phyloP scores from a whole-genome alignment of 495 filamentous ascomycete genomes.

The Penicillium herquei region DNA sequence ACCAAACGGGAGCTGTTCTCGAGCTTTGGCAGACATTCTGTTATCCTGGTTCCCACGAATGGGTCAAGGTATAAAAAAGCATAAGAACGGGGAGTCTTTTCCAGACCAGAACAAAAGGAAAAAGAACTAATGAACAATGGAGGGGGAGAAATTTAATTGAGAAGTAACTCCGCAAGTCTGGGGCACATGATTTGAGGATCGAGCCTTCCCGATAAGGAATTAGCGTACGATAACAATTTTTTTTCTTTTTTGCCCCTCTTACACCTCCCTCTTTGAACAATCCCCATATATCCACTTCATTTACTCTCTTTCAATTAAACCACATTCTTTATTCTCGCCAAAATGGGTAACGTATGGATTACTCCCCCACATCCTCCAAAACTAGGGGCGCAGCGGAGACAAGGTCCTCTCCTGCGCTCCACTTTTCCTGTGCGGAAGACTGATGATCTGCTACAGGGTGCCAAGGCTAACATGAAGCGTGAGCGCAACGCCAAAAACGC shows the following conservation, averaged over 20 bases:
- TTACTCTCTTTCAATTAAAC: not conserved
- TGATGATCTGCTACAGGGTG: slow-evolving; percentile 25
- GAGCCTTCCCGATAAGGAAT: not conserved
- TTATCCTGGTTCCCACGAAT: not conserved
- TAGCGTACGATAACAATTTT: not conserved
- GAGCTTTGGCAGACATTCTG: too few species aligned
- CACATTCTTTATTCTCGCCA: not conserved
- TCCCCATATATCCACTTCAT: not conserved
- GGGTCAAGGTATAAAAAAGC: not conserved
- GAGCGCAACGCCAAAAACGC: slow-evolving; percentile 23
- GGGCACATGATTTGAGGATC: not conserved
- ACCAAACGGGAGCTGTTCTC: not conserved
- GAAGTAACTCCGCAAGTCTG: not conserved
- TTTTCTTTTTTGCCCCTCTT: too few species aligned
- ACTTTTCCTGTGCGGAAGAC: not conserved
- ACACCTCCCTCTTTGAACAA: not conserved
- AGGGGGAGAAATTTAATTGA: not conserved
- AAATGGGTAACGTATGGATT: slow-evolving; percentile 24
- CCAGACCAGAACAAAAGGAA: not conserved
- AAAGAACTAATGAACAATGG: not conserved
- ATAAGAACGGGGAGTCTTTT: not conserved
- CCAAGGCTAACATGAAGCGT: slow-evolving; percentile 28
- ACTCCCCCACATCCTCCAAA: not conserved
- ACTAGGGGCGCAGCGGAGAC: too few species aligned
- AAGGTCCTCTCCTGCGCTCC: not conserved